Conservation (phyloP, 768 basidiomycete species). For the Macrocybe gigantea region DNA sequence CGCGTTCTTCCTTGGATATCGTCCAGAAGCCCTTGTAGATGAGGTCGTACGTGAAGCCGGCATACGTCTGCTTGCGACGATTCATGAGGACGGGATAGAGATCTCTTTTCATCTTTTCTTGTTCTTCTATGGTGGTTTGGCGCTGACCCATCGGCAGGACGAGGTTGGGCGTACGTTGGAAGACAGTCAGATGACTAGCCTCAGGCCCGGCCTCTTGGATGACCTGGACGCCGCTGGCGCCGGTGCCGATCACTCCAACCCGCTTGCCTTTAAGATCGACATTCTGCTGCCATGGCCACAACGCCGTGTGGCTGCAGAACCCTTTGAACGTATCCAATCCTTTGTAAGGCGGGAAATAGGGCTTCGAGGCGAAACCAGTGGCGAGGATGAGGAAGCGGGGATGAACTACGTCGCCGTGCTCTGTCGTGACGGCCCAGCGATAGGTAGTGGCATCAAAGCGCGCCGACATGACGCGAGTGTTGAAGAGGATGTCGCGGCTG, state of each 20-base stretch:
- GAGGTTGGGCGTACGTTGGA: constrained; percentile 22
- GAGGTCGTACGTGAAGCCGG: constrained; percentile 11
- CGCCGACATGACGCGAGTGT: constrained; percentile 16
- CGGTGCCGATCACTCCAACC: constrained; percentile 20
- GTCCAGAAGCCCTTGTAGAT: constrained; percentile 8
- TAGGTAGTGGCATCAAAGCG: constrained; percentile 11
- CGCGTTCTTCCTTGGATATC: constrained; percentile 14
- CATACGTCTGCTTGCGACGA: constrained; percentile 14
- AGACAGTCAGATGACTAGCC: constrained; percentile 17
- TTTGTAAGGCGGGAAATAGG: constrained; percentile 13
- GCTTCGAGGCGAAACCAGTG: constrained; percentile 18
- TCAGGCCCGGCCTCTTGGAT: constrained; percentile 17
- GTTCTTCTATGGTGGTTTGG: constrained; percentile 7
- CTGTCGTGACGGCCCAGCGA: constrained; percentile 16
- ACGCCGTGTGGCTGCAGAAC: constrained; percentile 14
- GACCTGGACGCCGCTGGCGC: constrained; percentile 19
- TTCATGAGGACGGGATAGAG: constrained; percentile 13
- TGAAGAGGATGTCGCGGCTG: constrained; percentile 15
- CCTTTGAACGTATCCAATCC: constrained; percentile 19
- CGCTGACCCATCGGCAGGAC: constrained; percentile 16
- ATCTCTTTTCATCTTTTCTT: constrained; percentile 12
- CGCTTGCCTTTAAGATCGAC: constrained; percentile 16
- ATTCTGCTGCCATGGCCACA: constrained; percentile 14
- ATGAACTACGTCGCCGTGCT: constrained; percentile 10
- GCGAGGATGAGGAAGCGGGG: constrained; percentile 17